Percentiles rank a stretch among this genome's conserved stretches.
Evolutionary conservation across 352 stramenopile genomes (phyloP).

Genomic region (Pythium pyrilobum): DNA sequence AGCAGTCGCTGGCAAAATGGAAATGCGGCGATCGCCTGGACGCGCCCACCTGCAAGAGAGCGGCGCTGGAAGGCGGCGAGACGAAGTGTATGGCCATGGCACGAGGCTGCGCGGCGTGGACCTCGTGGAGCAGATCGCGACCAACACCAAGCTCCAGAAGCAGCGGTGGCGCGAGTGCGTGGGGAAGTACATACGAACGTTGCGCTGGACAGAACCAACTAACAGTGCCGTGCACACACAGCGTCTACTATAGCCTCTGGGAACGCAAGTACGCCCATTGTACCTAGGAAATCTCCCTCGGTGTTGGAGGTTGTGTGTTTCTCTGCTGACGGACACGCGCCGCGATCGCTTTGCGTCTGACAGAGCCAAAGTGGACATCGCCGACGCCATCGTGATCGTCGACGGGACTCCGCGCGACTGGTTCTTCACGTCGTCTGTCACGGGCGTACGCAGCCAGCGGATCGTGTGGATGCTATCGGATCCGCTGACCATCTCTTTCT

Average conservation of each 20-base stretch:
- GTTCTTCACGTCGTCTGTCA: constrained; percentile 56
- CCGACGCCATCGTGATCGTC: constrained; percentile 44
- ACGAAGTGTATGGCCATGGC: background rate
- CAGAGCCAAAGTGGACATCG: constrained; percentile 55
- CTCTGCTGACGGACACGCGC: background rate
- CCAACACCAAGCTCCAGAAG: constrained; percentile 39
- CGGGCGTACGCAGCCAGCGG: constrained; percentile 27
- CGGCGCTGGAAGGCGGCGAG: background rate
- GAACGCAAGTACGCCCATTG: constrained; percentile 37
- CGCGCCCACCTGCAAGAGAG: background rate
- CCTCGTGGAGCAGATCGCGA: constrained; percentile 46
- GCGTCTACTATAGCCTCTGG: constrained; percentile 51
- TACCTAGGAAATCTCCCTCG: background rate
- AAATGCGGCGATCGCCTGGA: background rate
- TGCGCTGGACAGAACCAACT: background rate
- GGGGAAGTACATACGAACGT: background rate
- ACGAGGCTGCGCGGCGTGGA: constrained; percentile 32
- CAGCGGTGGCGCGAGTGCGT: constrained; percentile 53
- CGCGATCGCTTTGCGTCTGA: background rate
- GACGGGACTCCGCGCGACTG: constrained; percentile 38
- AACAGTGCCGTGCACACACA: constrained; percentile 6
- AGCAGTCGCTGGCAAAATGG: background rate
- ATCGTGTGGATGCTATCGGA: no score
- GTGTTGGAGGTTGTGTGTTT: background rate
- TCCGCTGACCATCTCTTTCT: no score